phyloP scores from a whole-genome alignment of 371 early-diverging fungal species.

The Mucor indicus region DNA sequence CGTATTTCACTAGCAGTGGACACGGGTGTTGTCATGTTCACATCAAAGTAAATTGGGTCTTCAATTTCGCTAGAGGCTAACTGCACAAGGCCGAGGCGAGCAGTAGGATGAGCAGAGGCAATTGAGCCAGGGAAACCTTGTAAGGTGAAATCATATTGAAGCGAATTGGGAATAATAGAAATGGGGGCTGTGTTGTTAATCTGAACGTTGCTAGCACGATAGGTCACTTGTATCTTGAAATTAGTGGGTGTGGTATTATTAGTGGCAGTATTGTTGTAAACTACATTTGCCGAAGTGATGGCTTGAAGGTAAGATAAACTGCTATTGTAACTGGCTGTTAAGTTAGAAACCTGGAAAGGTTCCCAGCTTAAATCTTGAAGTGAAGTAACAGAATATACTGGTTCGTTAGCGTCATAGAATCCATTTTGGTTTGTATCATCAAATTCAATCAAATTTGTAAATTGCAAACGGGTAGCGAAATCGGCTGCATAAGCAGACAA shows the following conservation, averaged over 20 bases:
- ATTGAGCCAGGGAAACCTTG: slow-evolving; percentile 20
- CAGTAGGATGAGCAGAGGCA: slow-evolving; percentile 5
- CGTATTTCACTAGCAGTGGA: slow-evolving; percentile 37
- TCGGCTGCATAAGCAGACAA: slow-evolving; percentile 31
- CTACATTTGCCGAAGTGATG: slow-evolving; percentile 23
- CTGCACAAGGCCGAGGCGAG: slow-evolving; percentile 29
- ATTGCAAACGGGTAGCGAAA: slow-evolving; percentile 33
- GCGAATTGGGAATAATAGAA: slow-evolving; percentile 37
- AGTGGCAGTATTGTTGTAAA: slow-evolving; percentile 20
- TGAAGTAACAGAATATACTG: slow-evolving; percentile 21
- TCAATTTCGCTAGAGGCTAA: slow-evolving; percentile 11
- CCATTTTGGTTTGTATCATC: slow-evolving; percentile 45
- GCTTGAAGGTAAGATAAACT: slow-evolving; percentile 29
- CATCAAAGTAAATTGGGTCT: slow-evolving; percentile 20
- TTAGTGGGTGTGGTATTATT: background rate
- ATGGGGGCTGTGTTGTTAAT: slow-evolving; percentile 41
- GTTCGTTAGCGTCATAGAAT: slow-evolving; percentile 36
- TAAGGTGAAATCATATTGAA: slow-evolving; percentile 35
- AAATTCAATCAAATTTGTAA: slow-evolving; percentile 39
- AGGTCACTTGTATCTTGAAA: slow-evolving; percentile 26
- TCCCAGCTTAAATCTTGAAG: slow-evolving; percentile 31
- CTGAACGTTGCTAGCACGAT: slow-evolving; percentile 37
- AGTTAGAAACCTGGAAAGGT: slow-evolving; percentile 30
- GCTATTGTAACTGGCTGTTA: slow-evolving; percentile 26
- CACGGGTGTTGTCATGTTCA: slow-evolving; percentile 42